Evolutionary conservation across 139 green algal genomes (phyloP).

Genomic region (Haematococcus lacustris): DNA sequence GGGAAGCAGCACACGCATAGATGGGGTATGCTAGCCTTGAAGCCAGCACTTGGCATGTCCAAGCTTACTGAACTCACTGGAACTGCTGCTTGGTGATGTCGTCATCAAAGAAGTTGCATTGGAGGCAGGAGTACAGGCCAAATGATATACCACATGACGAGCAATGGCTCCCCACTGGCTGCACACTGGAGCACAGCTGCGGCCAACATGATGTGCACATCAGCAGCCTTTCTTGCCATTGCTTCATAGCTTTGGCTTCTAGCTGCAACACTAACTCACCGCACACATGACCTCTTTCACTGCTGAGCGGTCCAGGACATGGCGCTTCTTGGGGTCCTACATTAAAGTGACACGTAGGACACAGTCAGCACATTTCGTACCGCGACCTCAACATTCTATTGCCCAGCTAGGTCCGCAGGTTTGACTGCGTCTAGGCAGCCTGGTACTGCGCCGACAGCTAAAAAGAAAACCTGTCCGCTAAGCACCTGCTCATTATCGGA

Average conservation of each 20-base stretch:
- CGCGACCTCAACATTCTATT: background rate
- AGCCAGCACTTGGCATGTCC: too few species aligned
- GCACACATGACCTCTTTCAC: conserved; percentile 75
- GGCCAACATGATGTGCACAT: too few species aligned
- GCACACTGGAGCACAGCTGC: conserved; percentile 56
- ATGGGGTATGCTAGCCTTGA: too few species aligned
- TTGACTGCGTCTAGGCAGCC: too few species aligned
- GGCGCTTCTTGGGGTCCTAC: conserved; percentile 59
- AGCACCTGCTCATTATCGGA: conserved; percentile 8
- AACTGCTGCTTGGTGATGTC: conserved; percentile 72
- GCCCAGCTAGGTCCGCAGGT: background rate
- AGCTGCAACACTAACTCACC: too few species aligned
- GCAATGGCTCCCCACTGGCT: conserved; percentile 60
- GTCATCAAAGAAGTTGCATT: conserved; percentile 79
- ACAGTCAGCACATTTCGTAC: background rate
- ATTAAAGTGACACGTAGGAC: background rate
- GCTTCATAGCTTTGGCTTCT: too few species aligned
- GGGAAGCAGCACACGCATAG: too few species aligned
- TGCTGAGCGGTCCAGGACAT: conserved; percentile 70
- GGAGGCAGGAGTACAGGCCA: conserved; percentile 53
- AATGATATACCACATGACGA: conserved; percentile 64
- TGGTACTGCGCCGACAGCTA: too few species aligned
- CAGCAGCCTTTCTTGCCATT: too few species aligned
- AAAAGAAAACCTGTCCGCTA: background rate
- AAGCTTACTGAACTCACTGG: too few species aligned